Evolutionary conservation across 2,329 filamentous ascomycete genomes (phyloP).

Genomic region (Exserohilum rostratum): DNA sequence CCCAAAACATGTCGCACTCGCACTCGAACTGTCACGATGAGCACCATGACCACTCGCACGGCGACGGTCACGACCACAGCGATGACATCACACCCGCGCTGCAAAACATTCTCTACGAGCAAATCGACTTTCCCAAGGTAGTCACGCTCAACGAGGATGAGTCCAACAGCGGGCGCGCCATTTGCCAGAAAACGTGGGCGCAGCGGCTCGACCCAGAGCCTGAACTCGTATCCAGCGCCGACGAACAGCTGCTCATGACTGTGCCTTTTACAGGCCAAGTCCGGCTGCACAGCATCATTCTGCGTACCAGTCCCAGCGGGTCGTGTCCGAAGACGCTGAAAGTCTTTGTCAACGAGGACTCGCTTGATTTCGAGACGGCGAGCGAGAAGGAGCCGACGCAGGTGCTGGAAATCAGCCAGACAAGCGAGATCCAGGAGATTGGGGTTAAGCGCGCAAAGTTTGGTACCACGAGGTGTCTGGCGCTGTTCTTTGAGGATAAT

Average conservation of each 20-base stretch:
- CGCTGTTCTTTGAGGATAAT: constrained; percentile 91
- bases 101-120: constrained; percentile 87
- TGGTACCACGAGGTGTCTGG: constrained; percentile 79
- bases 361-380: constrained; percentile 79
- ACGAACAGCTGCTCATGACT: constrained; percentile 92
- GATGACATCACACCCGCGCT: constrained; percentile 92
- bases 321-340: constrained; percentile 83
- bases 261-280: constrained; percentile 94
- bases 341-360: constrained; percentile 83
- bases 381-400: constrained; percentile 75
- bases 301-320: constrained; percentile 75
- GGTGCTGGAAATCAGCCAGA: constrained; percentile 76
- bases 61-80: constrained; percentile 74
- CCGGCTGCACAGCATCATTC: constrained; percentile 85
- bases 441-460: constrained; percentile 88
- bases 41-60: constrained; percentile 39
- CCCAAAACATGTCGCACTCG: constrained; percentile 13
- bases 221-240: constrained; percentile 82
- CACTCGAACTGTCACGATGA: constrained; percentile 32
- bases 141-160: constrained; percentile 81
- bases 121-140: constrained; percentile 88
- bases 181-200: constrained; percentile 90
- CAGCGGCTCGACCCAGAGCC: constrained; percentile 74
- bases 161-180: constrained; percentile 70
- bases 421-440: constrained; percentile 82